Percentiles rank a stretch among this genome's conserved stretches.
Conservation (phyloP, 371 early-diverging fungal species). For the Rhizopus arrhizus region DNA sequence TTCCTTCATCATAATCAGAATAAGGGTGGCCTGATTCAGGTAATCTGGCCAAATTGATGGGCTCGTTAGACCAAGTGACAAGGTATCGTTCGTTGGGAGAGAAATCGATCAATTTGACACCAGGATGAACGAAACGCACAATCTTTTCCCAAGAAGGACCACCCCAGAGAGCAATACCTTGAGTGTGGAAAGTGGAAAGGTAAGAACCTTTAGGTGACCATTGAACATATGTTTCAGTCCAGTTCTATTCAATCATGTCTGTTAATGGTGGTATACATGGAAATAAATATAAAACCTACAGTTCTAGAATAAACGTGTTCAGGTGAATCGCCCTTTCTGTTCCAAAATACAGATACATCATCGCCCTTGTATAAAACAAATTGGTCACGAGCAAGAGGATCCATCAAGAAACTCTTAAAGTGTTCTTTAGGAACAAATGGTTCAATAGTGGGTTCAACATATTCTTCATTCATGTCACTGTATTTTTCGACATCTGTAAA, state of each 20-base stretch:
- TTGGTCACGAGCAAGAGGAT: slow-evolving; percentile 89
- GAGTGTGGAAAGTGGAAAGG: slow-evolving; percentile 90
- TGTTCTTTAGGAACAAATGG: slow-evolving; percentile 84
- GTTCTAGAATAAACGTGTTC: slow-evolving; percentile 75
- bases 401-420: slow-evolving; percentile 87
- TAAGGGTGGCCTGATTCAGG: slow-evolving; percentile 68
- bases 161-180: slow-evolving; percentile 96
- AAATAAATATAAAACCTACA: slow-evolving; percentile 38
- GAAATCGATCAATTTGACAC: slow-evolving; percentile 90
- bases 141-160: slow-evolving; percentile 92
- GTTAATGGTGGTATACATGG: background rate
- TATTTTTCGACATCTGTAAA: slow-evolving; percentile 92
- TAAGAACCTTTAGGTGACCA: slow-evolving; percentile 97
- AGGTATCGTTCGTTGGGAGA: slow-evolving; percentile 92
- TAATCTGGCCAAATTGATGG: slow-evolving; percentile 65
- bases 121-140: slow-evolving; percentile 88
- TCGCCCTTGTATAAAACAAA: slow-evolving; percentile 85
- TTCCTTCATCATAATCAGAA: slow-evolving; percentile 74
- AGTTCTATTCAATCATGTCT: slow-evolving; percentile 57
- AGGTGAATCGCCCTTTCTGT: slow-evolving; percentile 83
- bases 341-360: slow-evolving; percentile 86
- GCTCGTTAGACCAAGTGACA: slow-evolving; percentile 90
- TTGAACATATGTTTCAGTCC: slow-evolving; percentile 92
- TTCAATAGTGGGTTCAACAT: slow-evolving; percentile 68
- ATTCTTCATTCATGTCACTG: slow-evolving; percentile 75